Conservation (phyloP, 2,329 filamentous ascomycete species). For the Talaromyces sp. region DNA sequence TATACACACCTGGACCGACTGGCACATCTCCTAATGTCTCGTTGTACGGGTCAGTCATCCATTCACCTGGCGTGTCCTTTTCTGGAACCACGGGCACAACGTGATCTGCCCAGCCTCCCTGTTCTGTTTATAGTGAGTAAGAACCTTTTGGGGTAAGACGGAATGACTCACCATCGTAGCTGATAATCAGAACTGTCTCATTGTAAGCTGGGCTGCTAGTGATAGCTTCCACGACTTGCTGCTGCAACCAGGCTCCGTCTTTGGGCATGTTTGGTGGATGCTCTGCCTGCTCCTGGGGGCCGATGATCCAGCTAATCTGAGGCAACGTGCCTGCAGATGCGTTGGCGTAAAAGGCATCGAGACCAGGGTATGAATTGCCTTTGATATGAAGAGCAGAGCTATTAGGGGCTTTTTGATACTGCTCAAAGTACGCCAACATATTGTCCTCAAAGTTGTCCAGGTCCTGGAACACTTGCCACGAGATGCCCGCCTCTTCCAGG, state of each 20-base stretch:
- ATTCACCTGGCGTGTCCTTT: slow-evolving; percentile 47
- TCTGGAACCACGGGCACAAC: slow-evolving; percentile 48
- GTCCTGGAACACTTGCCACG: slow-evolving; percentile 48
- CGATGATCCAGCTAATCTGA: slow-evolving; percentile 46
- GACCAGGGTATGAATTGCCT: slow-evolving; percentile 42
- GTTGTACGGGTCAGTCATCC: slow-evolving; percentile 42
- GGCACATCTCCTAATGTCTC: slow-evolving; percentile 36
- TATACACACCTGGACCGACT: slow-evolving; percentile 32
- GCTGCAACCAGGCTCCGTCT: slow-evolving; percentile 52
- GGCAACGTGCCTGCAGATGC: slow-evolving; percentile 49
- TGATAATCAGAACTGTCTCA: slow-evolving; percentile 35
- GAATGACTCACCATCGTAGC: slow-evolving; percentile 37
- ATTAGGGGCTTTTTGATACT: slow-evolving; percentile 43
- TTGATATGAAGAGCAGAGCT: slow-evolving; percentile 41
- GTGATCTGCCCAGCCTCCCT: slow-evolving; percentile 52
- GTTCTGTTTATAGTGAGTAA: slow-evolving; percentile 30
- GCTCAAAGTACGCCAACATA: slow-evolving; percentile 48
- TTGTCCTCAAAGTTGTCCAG: slow-evolving; percentile 51
- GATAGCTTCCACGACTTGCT: slow-evolving; percentile 47
- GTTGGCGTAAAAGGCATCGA: slow-evolving; percentile 46
- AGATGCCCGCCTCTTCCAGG: slow-evolving; percentile 44
- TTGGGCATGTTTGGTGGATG: slow-evolving; percentile 49
- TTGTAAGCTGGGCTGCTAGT: slow-evolving; percentile 45
- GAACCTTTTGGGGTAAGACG: background rate
- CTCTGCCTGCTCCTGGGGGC: slow-evolving; percentile 47